A percentile compares a stretch with the other conserved stretches of the same genome.
Conservation (phyloP, 2,329 filamentous ascomycete genomes). For the Cyphellophora attinorum region DNA sequence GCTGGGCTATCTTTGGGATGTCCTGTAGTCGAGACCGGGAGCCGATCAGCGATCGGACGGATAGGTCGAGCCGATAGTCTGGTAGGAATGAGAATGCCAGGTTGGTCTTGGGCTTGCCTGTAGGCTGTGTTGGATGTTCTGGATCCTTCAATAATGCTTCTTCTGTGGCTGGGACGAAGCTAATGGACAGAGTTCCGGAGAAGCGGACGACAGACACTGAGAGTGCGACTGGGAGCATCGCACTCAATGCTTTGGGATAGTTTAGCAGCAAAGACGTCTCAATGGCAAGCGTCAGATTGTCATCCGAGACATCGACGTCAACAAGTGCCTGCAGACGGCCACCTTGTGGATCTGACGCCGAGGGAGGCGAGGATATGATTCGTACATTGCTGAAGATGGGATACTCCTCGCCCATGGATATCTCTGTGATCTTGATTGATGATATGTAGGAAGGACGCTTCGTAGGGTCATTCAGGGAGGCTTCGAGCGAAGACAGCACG, state of each 20-base stretch:
- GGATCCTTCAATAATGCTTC: conserved; percentile 9
- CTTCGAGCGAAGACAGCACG: conserved; percentile 75
- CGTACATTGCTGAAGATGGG: conserved; percentile 98
- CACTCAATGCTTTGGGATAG: conserved; percentile 81
- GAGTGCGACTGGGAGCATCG: conserved; percentile 82
- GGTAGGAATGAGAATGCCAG: conserved; percentile 80
- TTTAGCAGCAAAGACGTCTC: conserved; percentile 93
- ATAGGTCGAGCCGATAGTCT: conserved; percentile 57
- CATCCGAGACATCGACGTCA: conserved; percentile 85
- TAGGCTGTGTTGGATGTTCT: conserved; percentile 19
- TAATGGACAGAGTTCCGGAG: conserved; percentile 86
- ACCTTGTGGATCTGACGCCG: conserved; percentile 44
- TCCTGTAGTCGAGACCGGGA: conserved; percentile 54
- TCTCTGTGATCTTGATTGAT: conserved; percentile 86
- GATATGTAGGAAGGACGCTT: conserved; percentile 88
- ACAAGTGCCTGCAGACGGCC: conserved; percentile 83
- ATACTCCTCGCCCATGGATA: conserved; percentile 91
- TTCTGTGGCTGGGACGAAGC: conserved; percentile 65
- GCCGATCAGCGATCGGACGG: conserved; percentile 55
- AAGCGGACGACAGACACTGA: conserved; percentile 89
- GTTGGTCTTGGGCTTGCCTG: conserved; percentile 63
- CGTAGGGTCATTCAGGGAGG: conserved; percentile 73
- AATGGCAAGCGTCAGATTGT: conserved; percentile 87
- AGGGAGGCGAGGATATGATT: conserved; percentile 49
- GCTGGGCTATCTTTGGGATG: conserved; percentile 56